phyloP scores from a whole-genome alignment of 1,284 basidiomycete species.

The Fomitopsis betulina region DNA sequence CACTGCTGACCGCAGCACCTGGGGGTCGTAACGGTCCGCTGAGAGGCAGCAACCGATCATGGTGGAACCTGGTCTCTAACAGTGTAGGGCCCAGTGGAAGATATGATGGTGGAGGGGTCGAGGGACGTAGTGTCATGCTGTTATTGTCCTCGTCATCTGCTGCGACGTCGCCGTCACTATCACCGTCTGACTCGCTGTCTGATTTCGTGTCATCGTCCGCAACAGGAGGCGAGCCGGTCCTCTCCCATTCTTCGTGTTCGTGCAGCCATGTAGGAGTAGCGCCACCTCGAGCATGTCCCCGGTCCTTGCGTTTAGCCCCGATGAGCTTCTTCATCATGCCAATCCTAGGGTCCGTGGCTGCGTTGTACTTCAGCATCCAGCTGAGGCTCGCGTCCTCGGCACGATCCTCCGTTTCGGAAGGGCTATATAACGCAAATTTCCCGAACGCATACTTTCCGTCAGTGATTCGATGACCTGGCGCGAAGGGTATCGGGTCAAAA shows the following conservation, averaged over 20 bases:
- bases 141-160: constrained; percentile 26
- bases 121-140: constrained; percentile 47
- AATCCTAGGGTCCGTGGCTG: constrained; percentile 62
- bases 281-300: constrained; percentile 24
- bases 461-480: constrained; percentile 47
- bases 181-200: constrained; percentile 34
- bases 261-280: constrained; percentile 33
- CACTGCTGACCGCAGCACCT: constrained; percentile 40
- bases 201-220: constrained; percentile 23
- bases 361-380: constrained; percentile 50
- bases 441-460: constrained; percentile 72
- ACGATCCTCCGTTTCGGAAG: constrained; percentile 46
- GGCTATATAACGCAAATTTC: constrained; percentile 69
- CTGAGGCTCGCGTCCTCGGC: constrained; percentile 26
- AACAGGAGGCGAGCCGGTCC: constrained; percentile 21
- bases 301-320: constrained; percentile 57
- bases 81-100: constrained; percentile 63
- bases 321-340: constrained; percentile 59
- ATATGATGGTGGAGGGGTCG: constrained; percentile 65
- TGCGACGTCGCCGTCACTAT: not conserved
- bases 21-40: constrained; percentile 54
- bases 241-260: constrained; percentile 45
- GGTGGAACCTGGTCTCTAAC: constrained; percentile 60
- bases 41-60: constrained; percentile 52
- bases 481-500: constrained; percentile 72